Conservation (phyloP, 495 filamentous ascomycete species). For the Aspergillus ostianus region DNA sequence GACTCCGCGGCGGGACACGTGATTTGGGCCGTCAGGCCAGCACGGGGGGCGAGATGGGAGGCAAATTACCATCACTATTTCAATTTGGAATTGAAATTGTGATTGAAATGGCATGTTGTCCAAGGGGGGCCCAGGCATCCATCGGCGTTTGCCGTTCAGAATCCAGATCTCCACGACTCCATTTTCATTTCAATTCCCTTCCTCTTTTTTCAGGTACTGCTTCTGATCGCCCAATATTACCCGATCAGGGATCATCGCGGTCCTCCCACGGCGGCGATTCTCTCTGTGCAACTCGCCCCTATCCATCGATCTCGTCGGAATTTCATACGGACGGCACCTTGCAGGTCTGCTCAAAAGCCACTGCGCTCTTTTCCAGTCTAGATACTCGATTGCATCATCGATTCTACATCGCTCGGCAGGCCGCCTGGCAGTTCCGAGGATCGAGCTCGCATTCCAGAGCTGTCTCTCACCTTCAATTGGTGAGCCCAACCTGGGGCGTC, state of each 20-base stretch:
- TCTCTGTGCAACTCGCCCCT: neutral
- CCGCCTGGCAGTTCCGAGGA: neutral
- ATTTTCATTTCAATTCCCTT: too few species aligned
- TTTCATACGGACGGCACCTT: too few species aligned
- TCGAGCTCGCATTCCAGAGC: neutral
- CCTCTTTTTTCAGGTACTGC: neutral
- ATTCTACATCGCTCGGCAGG: neutral
- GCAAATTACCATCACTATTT: too few species aligned
- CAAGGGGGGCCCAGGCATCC: neutral
- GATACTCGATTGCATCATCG: neutral
- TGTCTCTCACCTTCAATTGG: neutral
- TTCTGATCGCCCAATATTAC: conserved; percentile 4
- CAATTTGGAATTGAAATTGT: too few species aligned
- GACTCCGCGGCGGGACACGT: neutral
- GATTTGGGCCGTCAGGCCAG: conserved; percentile 1
- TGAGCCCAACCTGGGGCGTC: neutral
- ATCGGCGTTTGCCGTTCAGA: too few species aligned
- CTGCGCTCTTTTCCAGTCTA: neutral
- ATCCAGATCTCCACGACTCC: too few species aligned
- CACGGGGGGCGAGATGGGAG: neutral
- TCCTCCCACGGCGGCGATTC: neutral
- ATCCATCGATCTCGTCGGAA: neutral
- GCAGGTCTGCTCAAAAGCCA: too few species aligned
- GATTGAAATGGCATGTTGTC: neutral
- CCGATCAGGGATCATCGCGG: conserved; percentile 1